These are phyloP conservation scores for Pyracantha coccinea DNA, from an alignment of 331 rosid species.

Conservation along the genomic window DNA sequence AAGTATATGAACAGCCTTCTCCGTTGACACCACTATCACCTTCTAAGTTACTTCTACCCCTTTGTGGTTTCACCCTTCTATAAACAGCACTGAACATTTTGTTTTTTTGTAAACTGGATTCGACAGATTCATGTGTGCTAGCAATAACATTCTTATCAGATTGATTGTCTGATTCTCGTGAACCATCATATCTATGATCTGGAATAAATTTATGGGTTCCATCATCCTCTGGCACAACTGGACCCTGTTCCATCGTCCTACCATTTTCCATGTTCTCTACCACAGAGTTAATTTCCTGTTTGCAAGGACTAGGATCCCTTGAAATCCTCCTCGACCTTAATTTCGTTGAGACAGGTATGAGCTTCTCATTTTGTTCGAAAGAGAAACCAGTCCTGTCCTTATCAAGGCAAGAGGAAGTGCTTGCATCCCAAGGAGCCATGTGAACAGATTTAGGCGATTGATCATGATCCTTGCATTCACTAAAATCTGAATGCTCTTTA, in stretches of 20 bases:
- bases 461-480: slow-evolving; percentile 32
- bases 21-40: slow-evolving; percentile 42
- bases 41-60: slow-evolving; percentile 35
- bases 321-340: slow-evolving; percentile 48
- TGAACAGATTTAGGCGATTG: slow-evolving; percentile 32
- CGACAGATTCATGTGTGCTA: slow-evolving; percentile 28
- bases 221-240: slow-evolving; percentile 29
- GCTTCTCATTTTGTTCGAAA: slow-evolving; percentile 33
- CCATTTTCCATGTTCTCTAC: slow-evolving; percentile 33
- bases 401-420: slow-evolving; percentile 24
- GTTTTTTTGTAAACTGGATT: slow-evolving; percentile 37
- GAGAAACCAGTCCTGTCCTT: slow-evolving; percentile 29
- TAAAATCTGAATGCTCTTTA: slow-evolving; percentile 25
- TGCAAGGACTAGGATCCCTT: slow-evolving; percentile 50
- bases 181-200: slow-evolving; percentile 36
- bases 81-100: slow-evolving; percentile 79
- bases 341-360: slow-evolving; percentile 47
- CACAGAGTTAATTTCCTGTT: slow-evolving; percentile 35
- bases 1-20: slow-evolving; percentile 53
- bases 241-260: slow-evolving; percentile 24
- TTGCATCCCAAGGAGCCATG: slow-evolving; percentile 28
- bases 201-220: slow-evolving; percentile 19
- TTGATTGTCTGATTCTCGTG: slow-evolving; percentile 32
- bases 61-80: slow-evolving; percentile 63
- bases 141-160: slow-evolving; percentile 22